A percentile compares a stretch with the other conserved stretches of the same genome.
These are phyloP conservation scores for Mycena sp. DNA, from an alignment of 1,284 basidiomycete genomes.

Conservation along the genomic window DNA sequence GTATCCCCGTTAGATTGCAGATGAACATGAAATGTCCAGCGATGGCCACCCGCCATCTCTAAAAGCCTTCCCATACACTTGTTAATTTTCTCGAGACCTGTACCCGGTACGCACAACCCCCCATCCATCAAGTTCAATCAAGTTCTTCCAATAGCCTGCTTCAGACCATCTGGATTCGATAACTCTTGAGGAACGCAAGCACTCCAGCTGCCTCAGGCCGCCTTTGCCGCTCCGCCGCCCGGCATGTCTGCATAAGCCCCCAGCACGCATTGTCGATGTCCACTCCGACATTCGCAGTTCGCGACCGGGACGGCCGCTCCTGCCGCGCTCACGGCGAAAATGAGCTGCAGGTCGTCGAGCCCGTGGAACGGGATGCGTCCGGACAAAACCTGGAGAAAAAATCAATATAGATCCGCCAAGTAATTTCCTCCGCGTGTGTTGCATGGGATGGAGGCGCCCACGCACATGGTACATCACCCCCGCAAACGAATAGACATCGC, in stretches of 20 bases:
- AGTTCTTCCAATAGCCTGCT: too few species aligned
- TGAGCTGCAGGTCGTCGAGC: not conserved
- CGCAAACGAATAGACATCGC: constrained; percentile 11
- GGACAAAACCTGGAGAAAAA: not conserved
- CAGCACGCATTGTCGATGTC: not conserved
- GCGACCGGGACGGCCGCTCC: not conserved
- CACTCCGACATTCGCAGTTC: too few species aligned
- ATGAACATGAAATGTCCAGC: too few species aligned
- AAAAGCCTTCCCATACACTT: too few species aligned
- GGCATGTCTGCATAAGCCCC: not conserved
- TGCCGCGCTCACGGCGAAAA: not conserved
- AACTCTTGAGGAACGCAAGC: not conserved
- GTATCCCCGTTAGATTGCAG: too few species aligned
- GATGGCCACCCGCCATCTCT: too few species aligned
- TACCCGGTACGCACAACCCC: too few species aligned
- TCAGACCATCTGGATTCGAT: not conserved
- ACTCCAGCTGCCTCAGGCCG: not conserved
- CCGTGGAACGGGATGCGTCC: constrained; percentile 10
- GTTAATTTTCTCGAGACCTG: too few species aligned
- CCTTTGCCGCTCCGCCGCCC: not conserved
- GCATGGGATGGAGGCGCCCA: too few species aligned
- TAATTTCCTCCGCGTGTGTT: too few species aligned
- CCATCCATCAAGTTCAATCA: too few species aligned
- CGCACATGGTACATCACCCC: constrained; percentile 9
- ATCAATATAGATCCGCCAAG: too few species aligned